Evolutionary conservation across 805 yeast species (phyloP).

Genomic region (Isabelozyma gotoi): DNA sequence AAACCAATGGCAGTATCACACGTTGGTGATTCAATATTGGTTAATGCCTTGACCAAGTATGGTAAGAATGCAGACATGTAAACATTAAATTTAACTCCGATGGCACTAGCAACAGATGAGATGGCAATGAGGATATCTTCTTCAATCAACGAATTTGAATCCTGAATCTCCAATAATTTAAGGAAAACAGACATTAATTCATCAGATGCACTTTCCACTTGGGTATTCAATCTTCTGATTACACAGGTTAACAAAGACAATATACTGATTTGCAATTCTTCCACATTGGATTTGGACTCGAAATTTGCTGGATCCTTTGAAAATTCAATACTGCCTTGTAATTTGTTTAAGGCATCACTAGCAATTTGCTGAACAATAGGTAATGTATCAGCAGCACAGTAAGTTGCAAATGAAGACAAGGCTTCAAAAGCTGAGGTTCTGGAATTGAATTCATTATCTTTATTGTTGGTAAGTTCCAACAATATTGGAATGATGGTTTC

Average conservation of each 20-base stretch:
- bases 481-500: slow-evolving; percentile 66
- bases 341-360: slow-evolving; percentile 65
- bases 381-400: slow-evolving; percentile 68
- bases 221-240: slow-evolving; percentile 74
- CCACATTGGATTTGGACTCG: slow-evolving; percentile 77
- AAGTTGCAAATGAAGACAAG: slow-evolving; percentile 74
- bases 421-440: slow-evolving; percentile 98
- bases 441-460: slow-evolving; percentile 82
- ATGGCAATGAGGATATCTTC: slow-evolving; percentile 93
- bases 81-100: slow-evolving; percentile 66
- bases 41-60: slow-evolving; percentile 72
- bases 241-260: slow-evolving; percentile 78
- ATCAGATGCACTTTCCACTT: slow-evolving; percentile 71
- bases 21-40: slow-evolving; percentile 78
- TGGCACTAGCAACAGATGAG: slow-evolving; percentile 82
- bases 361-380: slow-evolving; percentile 72
- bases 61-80: slow-evolving; percentile 86
- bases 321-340: slow-evolving; percentile 66
- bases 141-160: slow-evolving; percentile 77
- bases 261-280: slow-evolving; percentile 84
- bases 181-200: slow-evolving; percentile 81
- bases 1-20: slow-evolving; percentile 91
- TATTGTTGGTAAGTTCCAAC: slow-evolving; percentile 63
- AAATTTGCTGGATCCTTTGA: slow-evolving; percentile 30
- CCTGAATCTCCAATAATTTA: slow-evolving; percentile 53